Evolutionary conservation across 208 protist genomes (phyloP).

Genomic region (Leishmania guyanensis): DNA sequence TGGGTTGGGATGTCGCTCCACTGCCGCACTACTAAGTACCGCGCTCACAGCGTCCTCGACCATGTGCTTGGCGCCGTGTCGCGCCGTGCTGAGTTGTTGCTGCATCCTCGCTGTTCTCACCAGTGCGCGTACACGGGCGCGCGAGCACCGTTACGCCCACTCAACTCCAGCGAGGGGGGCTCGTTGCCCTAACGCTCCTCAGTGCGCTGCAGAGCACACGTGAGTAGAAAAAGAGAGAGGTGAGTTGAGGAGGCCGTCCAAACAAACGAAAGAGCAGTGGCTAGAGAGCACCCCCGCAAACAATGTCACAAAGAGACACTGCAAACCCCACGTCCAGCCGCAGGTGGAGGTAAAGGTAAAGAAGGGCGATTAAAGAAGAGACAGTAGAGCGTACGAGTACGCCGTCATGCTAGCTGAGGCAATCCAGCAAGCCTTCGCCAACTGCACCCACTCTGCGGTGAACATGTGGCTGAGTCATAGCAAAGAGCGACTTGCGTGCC

Average conservation of each 20-base stretch:
- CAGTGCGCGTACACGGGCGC: neutral
- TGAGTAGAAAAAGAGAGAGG: neutral
- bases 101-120: constrained; percentile 1
- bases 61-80: constrained; percentile 4
- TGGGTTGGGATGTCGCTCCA: constrained; percentile 45
- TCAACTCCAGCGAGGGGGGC: too few relatives aligned
- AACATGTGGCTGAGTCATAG: neutral
- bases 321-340: neutral
- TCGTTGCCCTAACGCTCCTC: neutral
- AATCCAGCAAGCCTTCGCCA: neutral
- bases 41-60: constrained; percentile 71
- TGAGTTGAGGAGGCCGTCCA: too few relatives aligned
- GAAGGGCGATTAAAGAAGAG: neutral
- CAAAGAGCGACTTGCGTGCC: too few relatives aligned
- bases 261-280: neutral
- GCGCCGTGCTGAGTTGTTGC: neutral
- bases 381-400: neutral
- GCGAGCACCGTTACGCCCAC: neutral
- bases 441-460: neutral
- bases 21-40: constrained; percentile 41
- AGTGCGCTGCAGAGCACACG: neutral
- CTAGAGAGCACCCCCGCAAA: neutral
- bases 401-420: too few relatives aligned
- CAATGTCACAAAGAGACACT: neutral
- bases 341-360: neutral